Conservation (phyloP, 768 basidiomycete species). For the Lentinula guzmanii region DNA sequence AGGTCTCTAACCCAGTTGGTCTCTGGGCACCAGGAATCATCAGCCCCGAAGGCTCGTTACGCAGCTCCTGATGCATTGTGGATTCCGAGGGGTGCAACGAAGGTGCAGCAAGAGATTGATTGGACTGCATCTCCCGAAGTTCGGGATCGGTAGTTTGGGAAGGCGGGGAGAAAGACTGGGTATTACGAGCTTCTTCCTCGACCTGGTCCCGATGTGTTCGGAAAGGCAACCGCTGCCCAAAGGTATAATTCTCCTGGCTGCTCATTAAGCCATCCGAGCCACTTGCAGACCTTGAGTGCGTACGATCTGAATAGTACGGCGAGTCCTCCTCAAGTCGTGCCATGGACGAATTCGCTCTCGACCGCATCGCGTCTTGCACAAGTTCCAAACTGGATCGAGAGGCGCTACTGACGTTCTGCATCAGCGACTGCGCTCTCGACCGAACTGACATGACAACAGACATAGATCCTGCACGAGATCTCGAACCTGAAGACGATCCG, state of each 20-base stretch:
- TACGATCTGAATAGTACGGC: slow-evolving; percentile 27
- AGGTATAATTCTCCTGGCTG: slow-evolving; percentile 67
- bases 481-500: slow-evolving; percentile 33
- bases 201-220: slow-evolving; percentile 22
- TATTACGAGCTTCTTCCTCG: slow-evolving; percentile 1
- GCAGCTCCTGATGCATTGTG: slow-evolving; percentile 7
- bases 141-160: not conserved
- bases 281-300: slow-evolving; percentile 47
- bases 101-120: slow-evolving; percentile 9
- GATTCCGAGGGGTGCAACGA: slow-evolving; percentile 14
- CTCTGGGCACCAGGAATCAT: slow-evolving; percentile 16
- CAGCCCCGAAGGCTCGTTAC: slow-evolving; percentile 13
- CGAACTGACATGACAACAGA: slow-evolving; percentile 37
- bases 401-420: slow-evolving; percentile 58
- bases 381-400: slow-evolving; percentile 57
- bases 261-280: slow-evolving; percentile 40
- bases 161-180: not conserved
- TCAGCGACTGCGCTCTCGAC: slow-evolving; percentile 60
- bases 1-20: slow-evolving; percentile 6
- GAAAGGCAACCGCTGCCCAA: slow-evolving; percentile 54
- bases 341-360: slow-evolving; percentile 64
- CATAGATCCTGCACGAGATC: slow-evolving; percentile 41
- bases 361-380: slow-evolving; percentile 39
- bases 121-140: not conserved
- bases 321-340: slow-evolving; percentile 56